Evolutionary conservation across 108 stramenopile genomes (phyloP), one percentile per base, ranked within the genome.

Genomic region (Cyclotella kingstonii): DNA sequence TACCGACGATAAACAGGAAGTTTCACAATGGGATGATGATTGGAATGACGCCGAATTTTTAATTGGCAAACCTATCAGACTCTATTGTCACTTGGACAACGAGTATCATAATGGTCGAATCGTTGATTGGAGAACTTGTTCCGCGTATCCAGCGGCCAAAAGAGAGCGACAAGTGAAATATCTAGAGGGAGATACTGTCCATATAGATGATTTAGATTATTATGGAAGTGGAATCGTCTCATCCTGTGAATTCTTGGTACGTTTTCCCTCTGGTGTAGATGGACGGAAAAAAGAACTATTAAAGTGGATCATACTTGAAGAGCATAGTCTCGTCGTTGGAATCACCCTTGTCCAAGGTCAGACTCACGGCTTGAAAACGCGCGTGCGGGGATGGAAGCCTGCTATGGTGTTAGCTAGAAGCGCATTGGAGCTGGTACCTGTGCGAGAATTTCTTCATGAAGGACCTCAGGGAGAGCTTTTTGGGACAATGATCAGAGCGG

Each of bases 31-130:
- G 31, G 33, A 46, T 3, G 57, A 47, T 19, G 60, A 3, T 1
- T 28, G 33, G n/a, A 31, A 33, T n/a, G 36, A 41, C 18, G 66
- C 76, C 14, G 66, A 78, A 22, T 77, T 77, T 50, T 68, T 91
- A n/a, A 49, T 89, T 0, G 91, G 91, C 3, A 82, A 86, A 36
- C 63, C 71, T 4, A 31, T 89, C 1, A 67, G 81, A 4, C 51
- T 93, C 4, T 88, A 85, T 63, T 81, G 80, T 58, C 73, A 81
- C n/a, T 26, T 72, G 3, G 82, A 77, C 39, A 82, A 87, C 45
- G 46, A 77, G 5, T 89, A 89, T 71, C 88, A 88, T 58, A 64
- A 55, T 25, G 91, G 91, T 12, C 31, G 91, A 23, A 89, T 93
- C 53, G 38, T 87, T 12, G 70, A 83, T 56, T 81, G 66, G 50